phyloP scores from a whole-genome alignment of 352 stramenopile genomes.

The Phytophthora melonis region DNA sequence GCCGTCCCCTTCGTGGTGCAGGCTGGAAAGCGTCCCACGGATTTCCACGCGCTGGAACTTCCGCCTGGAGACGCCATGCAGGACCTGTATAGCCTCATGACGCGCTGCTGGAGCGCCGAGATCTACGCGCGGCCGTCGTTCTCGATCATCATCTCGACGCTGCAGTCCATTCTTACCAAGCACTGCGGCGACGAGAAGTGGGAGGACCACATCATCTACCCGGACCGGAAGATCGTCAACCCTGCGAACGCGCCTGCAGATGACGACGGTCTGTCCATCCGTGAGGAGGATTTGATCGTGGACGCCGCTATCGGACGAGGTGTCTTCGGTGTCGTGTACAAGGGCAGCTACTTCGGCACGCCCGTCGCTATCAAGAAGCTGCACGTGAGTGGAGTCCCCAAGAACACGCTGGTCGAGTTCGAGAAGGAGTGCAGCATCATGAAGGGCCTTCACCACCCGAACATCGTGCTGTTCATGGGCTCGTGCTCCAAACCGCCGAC shows the following conservation, averaged over 20 bases:
- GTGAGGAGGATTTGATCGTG: constrained; percentile 78
- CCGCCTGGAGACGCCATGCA: constrained; percentile 62
- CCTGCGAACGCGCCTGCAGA: constrained; percentile 51
- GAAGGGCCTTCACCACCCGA: constrained; percentile 95
- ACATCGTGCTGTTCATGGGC: constrained; percentile 98
- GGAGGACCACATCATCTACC: constrained; percentile 88
- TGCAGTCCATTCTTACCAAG: constrained; percentile 75
- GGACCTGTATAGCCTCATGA: constrained; percentile 77
- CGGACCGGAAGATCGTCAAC: constrained; percentile 79
- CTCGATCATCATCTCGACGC: constrained; percentile 78
- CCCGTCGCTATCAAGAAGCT: constrained; percentile 89
- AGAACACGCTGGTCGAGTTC: constrained; percentile 85
- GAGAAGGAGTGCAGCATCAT: constrained; percentile 90
- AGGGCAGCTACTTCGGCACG: constrained; percentile 86
- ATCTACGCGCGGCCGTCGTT: constrained; percentile 81
- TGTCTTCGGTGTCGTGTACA: constrained; percentile 87
- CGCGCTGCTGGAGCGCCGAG: constrained; percentile 80
- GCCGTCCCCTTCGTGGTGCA: constrained; percentile 86
- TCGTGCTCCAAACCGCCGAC: constrained; percentile 97
- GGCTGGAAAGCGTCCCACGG: constrained; percentile 76
- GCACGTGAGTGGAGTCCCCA: constrained; percentile 77
- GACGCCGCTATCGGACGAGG: constrained; percentile 77
- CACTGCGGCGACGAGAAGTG: constrained; percentile 81
- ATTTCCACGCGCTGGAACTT: constrained; percentile 74
- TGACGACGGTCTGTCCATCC: constrained; percentile 80